phyloP scores from a whole-genome alignment of 2,329 filamentous ascomycete genomes.

The Sarocladiaceae sp. region DNA sequence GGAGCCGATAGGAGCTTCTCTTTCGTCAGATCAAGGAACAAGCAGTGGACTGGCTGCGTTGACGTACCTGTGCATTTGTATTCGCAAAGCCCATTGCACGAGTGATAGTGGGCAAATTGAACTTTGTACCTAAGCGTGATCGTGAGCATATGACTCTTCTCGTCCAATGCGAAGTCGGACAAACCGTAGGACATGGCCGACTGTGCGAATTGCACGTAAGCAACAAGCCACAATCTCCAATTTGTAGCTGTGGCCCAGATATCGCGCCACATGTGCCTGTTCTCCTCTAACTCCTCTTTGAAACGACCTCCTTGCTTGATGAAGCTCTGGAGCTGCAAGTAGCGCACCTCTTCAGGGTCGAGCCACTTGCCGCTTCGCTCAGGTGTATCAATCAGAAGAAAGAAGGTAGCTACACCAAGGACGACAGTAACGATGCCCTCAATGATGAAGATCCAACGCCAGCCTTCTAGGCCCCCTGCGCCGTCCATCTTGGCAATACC shows the following conservation, averaged over 20 bases:
- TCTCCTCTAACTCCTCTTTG: conserved; percentile 14
- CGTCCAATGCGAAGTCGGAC: background rate
- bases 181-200: conserved; percentile 20
- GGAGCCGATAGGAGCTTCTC: conserved; percentile 36
- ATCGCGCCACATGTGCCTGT: conserved; percentile 17
- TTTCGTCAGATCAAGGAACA: background rate
- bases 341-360: conserved; percentile 27
- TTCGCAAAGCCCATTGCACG: conserved; percentile 20
- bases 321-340: conserved; percentile 19
- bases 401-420: conserved; percentile 36
- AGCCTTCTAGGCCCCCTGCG: conserved; percentile 12
- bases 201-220: conserved; percentile 21
- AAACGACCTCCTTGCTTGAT: conserved; percentile 25
- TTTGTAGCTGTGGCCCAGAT: conserved; percentile 21
- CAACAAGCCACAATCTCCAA: conserved; percentile 24
- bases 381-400: conserved; percentile 33
- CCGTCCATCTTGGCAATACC: conserved; percentile 19
- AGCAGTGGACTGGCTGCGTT: background rate
- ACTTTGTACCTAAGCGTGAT: conserved; percentile 17
- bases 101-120: conserved; percentile 19
- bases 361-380: conserved; percentile 28
- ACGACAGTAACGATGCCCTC: conserved; percentile 24
- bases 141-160: background rate
- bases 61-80: conserved; percentile 29
- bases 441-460: conserved; percentile 22